Base-by-base conservation (phyloP, 2,329 filamentous ascomycete genomes). In the Sporothrix sp. region DNA sequence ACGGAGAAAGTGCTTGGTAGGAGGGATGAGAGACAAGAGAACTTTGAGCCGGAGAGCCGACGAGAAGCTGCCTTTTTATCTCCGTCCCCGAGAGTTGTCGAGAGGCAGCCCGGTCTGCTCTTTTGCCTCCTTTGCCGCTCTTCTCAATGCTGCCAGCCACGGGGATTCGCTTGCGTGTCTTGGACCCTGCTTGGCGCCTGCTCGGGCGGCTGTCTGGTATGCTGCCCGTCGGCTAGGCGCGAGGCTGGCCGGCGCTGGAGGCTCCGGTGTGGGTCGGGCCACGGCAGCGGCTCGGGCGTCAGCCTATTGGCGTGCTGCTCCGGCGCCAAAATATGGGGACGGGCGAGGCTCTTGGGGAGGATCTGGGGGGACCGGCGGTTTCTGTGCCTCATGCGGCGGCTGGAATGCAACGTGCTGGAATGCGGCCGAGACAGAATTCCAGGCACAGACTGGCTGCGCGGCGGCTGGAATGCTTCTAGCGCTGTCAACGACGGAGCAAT, bases 91-190 rank as follows among this genome's bases (percentile, higher is more conserved):
- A 6, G 38, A 33, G 8, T 16, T 38, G 23, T 28, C 27, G 18
- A 21, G 10, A 21, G 21, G 45, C 27, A 38, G 16, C n/a, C n/a
- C n/a, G n/a, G n/a, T n/a, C n/a, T n/a, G 28, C 30, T 14, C 4
- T 5, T 23, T 37, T 32, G 39, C 33, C 32, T 36, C 32, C 39
- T 44, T 50, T 23, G 48, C 40, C 48, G n/a, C 38, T 36, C 25
- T 7, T 28, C 23, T 37, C 32, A 38, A 50, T 50, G 48, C 39
- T 44, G 23, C 48, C 48, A 50, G 48, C 48, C 48, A 50, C 48
- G 38, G 40, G 37, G 23, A 43, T 36, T 16, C 39, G 44, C 32
- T 30, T 48, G 43, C 18, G 45, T 23, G 45, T 10, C 21, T 27
- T 47, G 14, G n/a, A 8, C 16, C 20, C 32, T 35, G 32, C 43